Evolutionary conservation across 2,329 filamentous ascomycete species (phyloP).

Genomic region (Clarireedia monteithiana): DNA sequence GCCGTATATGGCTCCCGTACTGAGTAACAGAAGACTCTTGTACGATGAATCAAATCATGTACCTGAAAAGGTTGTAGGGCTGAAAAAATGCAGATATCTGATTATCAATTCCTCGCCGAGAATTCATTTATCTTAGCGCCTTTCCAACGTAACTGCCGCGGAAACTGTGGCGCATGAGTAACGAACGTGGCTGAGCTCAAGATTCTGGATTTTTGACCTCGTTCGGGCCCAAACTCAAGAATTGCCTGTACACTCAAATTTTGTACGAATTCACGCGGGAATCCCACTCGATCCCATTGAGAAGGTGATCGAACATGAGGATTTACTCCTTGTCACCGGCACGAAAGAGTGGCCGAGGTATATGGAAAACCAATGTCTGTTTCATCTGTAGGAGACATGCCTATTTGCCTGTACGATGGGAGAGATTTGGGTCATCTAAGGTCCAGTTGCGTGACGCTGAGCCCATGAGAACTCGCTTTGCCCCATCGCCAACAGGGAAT

Average conservation of each 20-base stretch:
- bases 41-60: background rate
- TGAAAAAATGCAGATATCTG: background rate
- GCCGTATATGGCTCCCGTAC: too few relatives aligned
- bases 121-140: background rate
- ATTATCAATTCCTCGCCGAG: background rate
- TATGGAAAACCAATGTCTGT: constrained; percentile 8
- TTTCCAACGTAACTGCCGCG: background rate
- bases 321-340: background rate
- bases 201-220: background rate
- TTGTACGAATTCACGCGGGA: too few relatives aligned
- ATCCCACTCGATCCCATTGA: background rate
- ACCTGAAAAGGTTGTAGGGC: background rate
- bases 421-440: constrained; percentile 13
- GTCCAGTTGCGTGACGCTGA: constrained; percentile 34
- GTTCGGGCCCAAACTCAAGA: background rate
- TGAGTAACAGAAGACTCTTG: background rate
- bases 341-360: background rate
- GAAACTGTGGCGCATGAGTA: too few relatives aligned
- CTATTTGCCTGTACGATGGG: background rate
- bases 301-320: background rate
- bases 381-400: background rate
- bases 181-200: background rate
- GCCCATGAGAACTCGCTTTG: constrained; percentile 77
- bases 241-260: too few relatives aligned
- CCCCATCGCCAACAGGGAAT: constrained; percentile 90